A percentile compares a stretch with the other conserved stretches of the same genome.
These are phyloP conservation scores for Rhodotorula sp. DNA, from an alignment of 1,284 basidiomycete species.

Conservation along the genomic window DNA sequence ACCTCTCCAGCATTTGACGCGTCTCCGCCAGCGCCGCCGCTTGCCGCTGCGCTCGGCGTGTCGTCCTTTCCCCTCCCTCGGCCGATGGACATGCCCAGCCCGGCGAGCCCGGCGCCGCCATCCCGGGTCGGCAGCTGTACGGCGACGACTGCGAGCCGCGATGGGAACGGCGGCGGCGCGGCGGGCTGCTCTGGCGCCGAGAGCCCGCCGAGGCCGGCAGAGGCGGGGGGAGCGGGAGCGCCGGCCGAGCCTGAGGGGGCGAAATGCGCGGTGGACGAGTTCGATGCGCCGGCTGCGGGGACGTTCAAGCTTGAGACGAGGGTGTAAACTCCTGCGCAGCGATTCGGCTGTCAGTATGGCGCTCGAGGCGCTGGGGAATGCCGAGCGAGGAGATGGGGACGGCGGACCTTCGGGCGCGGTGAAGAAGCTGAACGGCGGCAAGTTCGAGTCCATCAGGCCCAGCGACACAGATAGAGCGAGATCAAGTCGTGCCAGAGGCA, in stretches of 20 bases:
- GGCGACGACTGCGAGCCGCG: constrained; percentile 63
- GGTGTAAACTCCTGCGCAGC: constrained; percentile 31
- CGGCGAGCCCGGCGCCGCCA: constrained; percentile 26
- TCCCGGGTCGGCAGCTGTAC: constrained; percentile 66
- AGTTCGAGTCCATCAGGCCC: constrained; percentile 6
- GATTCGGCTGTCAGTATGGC: neutral
- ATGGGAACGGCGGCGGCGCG: constrained; percentile 61
- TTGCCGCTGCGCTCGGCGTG: constrained; percentile 45
- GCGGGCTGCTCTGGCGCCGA: constrained; percentile 41
- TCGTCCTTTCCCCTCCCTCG: constrained; percentile 56
- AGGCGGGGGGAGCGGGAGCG: neutral
- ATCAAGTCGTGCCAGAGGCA: no score
- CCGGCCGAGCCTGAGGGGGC: neutral
- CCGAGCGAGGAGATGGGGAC: neutral
- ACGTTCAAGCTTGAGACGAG: constrained; percentile 27
- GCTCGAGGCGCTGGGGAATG: no score
- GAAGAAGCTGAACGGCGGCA: constrained; percentile 34
- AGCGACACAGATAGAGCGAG: neutral
- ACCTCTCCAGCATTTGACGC: neutral
- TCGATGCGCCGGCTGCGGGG: neutral
- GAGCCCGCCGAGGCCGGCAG: neutral
- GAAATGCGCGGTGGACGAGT: constrained; percentile 11
- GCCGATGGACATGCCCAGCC: constrained; percentile 45
- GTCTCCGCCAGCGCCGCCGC: neutral
- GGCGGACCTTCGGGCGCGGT: constrained; percentile 36